These are phyloP conservation scores for Penicillium diatomitis DNA, from an alignment of 495 filamentous ascomycete species.

Conservation along the genomic window DNA sequence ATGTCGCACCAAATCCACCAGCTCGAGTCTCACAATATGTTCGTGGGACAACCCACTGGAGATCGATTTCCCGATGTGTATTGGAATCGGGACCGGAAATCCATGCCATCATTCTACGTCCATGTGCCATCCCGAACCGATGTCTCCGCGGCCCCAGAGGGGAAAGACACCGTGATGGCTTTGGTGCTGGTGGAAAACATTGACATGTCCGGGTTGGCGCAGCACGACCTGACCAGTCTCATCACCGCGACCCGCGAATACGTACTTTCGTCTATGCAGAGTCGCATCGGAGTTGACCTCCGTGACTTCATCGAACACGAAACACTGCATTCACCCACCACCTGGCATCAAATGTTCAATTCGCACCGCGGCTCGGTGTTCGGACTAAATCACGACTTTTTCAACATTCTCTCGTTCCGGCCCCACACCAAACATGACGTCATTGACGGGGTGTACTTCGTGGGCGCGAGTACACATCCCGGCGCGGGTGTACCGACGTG, in stretches of 20 bases:
- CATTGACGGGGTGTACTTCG: conserved; percentile 48
- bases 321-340: conserved; percentile 47
- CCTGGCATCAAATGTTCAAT: conserved; percentile 56
- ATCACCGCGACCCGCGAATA: neutral
- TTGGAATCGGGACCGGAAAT: conserved; percentile 48
- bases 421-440: conserved; percentile 43
- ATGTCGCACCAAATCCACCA: conserved; percentile 45
- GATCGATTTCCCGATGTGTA: conserved; percentile 64
- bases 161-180: conserved; percentile 50
- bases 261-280: neutral
- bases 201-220: conserved; percentile 4
- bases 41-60: conserved; percentile 56
- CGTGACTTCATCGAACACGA: conserved; percentile 42
- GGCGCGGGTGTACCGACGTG: conserved; percentile 64
- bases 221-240: neutral
- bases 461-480: conserved; percentile 61
- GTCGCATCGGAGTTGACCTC: conserved; percentile 21
- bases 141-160: conserved; percentile 49
- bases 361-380: conserved; percentile 60
- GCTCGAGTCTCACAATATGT: conserved; percentile 60
- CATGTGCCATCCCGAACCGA: conserved; percentile 60
- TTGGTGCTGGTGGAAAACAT: conserved; percentile 61
- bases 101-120: conserved; percentile 60
- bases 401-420: conserved; percentile 58
- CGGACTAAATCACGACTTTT: conserved; percentile 56